Evolutionary conservation across 139 green algal genomes (phyloP).

Genomic region (Ostreobium quekettii): DNA sequence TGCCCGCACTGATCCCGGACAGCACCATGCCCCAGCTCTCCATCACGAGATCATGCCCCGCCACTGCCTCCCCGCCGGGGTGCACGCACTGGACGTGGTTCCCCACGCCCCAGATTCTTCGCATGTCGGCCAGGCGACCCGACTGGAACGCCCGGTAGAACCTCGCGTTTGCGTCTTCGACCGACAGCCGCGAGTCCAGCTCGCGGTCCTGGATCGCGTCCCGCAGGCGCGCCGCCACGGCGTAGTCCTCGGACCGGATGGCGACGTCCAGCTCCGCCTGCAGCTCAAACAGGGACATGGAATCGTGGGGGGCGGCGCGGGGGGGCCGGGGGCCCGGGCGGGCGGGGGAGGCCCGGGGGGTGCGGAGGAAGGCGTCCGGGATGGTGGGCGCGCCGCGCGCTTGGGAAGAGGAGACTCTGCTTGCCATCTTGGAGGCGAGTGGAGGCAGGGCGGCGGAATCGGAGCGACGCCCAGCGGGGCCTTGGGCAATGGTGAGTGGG

Average conservation of each 20-base stretch:
- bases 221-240: slow-evolving; percentile 9
- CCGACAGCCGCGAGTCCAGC: background rate
- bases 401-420: too few relatives aligned
- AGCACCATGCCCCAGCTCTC: slow-evolving; percentile 21
- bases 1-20: background rate
- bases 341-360: too few relatives aligned
- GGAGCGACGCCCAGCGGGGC: too few relatives aligned
- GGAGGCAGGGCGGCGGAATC: too few relatives aligned
- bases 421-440: too few relatives aligned
- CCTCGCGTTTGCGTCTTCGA: slow-evolving; percentile 19
- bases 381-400: too few relatives aligned
- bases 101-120: slow-evolving; percentile 9
- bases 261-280: slow-evolving; percentile 10
- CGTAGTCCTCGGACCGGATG: slow-evolving; percentile 20
- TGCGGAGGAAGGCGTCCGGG: too few relatives aligned
- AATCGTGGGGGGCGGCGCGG: too few relatives aligned
- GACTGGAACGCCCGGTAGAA: slow-evolving; percentile 25
- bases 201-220: slow-evolving; percentile 16
- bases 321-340: too few relatives aligned
- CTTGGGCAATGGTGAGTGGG: too few relatives aligned
- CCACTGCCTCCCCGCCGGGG: slow-evolving; percentile 1
- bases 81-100: slow-evolving; percentile 25
- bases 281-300: slow-evolving; percentile 4
- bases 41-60: slow-evolving; percentile 19
- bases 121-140: slow-evolving; percentile 14